Base-by-base conservation (phyloP, 2,329 filamentous ascomycete species). In the Orbilia javanica region DNA sequence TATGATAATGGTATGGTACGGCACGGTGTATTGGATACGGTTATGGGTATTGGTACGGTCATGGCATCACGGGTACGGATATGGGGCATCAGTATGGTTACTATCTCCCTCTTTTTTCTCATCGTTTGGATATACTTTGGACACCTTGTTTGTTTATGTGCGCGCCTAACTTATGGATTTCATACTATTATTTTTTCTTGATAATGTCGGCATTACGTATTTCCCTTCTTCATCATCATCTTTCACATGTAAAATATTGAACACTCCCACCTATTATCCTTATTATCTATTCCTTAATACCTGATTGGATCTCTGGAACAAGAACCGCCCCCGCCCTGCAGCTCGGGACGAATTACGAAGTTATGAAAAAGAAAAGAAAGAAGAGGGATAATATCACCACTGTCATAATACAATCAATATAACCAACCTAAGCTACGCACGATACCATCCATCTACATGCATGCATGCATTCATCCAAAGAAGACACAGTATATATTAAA, bases 211-310 rank as follows among this genome's bases (percentile, higher is more conserved):
- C 13, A 36, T 36, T 36, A 36, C 34, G 34, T 36, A 36, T 36
- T 10, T 13, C 2, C n/a, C 34, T 34, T 20, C n/a, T 48, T 52
- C 7, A 1, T 11, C 39, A 25, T 52, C 36, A 15, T 50, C 11
- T 57, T n/a, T 60, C 52, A 57, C 39, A 27, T 73, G 60, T 73
- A 66, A 66, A 25, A 66, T 73, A 65, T 66, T 62, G n/a, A 27
- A 18, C 44, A 10, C 25, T n/a, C n/a, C n/a, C n/a, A n/a, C 13
- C 22, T 42, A 31, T 42, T 34, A 27, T 46, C 20, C 11, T 39
- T 31, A 48, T 11, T 63, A 36, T 36, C 27, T 50, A 20, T 69
- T 39, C 11, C 29, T 15, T 52, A 29, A 29, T 15, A 7, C 31
- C 27, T 53, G 29, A 53, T 15, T 53, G 25, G n/a, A n/a, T n/a